Base-by-base conservation (phyloP, 2,329 filamentous ascomycete genomes). In the Aspergillus aculeatus region DNA sequence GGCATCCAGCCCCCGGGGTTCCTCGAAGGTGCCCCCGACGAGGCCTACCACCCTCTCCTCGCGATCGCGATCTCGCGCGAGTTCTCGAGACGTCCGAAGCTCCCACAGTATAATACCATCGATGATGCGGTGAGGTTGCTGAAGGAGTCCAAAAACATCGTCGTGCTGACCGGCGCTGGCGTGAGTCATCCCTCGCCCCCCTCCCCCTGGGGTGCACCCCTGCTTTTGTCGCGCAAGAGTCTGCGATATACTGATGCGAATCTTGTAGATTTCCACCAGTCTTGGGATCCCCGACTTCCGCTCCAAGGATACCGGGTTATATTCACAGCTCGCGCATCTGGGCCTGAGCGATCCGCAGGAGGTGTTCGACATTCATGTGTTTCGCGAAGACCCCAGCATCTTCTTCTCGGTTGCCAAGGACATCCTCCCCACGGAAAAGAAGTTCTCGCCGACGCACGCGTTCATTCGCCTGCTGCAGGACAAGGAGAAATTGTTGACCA, bases 241-340 rank as follows among this genome's bases (percentile, higher is more conserved):
- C 29, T 12, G 23, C 7, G 16, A 19, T 47, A 31, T 53, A 51
- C 60, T 67, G 14, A 64, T 48, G 19, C 26, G 21, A 31, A 14
- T 32, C 31, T 19, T 14, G 35, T 50, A 82, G 77, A 98, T 99
- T 67, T 97, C 93, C 26, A 99, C 95, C 0, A 96, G 92, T 54
- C 86, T 99, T 21, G 95, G 95, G 62, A 98, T 99, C 61, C 95
- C 95, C 4, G 95, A 99, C 75, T 99, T 99, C 72, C 89, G 95
- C 66, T 97, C 93, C 55, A 95, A 95, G 75, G 90, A 91, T 70
- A 96, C 89, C 1, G 94, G 94, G 53, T 88, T 98, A 58, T 98
- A 98, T 78, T 89, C 92, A 50, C 89, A 92, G 72, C 82, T 98
- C 54, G 87, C 86, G 67, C 86, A 91, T 69, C 84, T 95, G 61